Conservation (phyloP, 345 rosid genomes). For the Salix arbutifolia region DNA sequence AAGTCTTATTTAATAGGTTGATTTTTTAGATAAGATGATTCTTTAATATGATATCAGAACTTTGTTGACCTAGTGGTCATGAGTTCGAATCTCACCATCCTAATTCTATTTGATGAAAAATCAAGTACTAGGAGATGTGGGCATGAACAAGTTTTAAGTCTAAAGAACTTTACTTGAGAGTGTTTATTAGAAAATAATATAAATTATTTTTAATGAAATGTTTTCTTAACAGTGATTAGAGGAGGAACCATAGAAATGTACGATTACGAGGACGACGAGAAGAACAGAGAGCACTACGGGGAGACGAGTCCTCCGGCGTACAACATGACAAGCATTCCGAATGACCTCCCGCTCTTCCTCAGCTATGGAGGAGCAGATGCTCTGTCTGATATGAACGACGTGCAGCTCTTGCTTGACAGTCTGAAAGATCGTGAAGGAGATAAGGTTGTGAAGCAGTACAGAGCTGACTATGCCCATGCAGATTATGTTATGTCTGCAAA, state of each 20-base stretch:
- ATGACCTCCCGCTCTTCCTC: slow-evolving; percentile 42
- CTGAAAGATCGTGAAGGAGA: slow-evolving; percentile 35
- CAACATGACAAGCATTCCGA: slow-evolving; percentile 45
- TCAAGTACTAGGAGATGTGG: too few relatives aligned
- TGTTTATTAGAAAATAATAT: too few relatives aligned
- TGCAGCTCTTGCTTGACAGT: slow-evolving; percentile 31
- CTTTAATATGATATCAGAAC: too few relatives aligned
- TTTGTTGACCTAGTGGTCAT: too few relatives aligned
- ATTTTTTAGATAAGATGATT: too few relatives aligned
- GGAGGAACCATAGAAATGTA: slow-evolving; percentile 40
- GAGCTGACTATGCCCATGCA: slow-evolving; percentile 37
- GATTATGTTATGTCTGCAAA: slow-evolving; percentile 45
- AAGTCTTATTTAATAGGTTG: accelerated
- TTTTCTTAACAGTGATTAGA: slow-evolving; percentile 20
- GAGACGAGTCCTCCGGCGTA: slow-evolving; percentile 36
- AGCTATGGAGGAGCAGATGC: slow-evolving; percentile 48
- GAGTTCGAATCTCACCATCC: too few relatives aligned
- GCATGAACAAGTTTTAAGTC: too few relatives aligned
- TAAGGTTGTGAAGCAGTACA: slow-evolving; percentile 33
- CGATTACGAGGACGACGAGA: slow-evolving; percentile 30
- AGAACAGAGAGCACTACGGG: slow-evolving; percentile 43
- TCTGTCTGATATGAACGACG: slow-evolving; percentile 38
- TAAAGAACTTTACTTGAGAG: too few relatives aligned
- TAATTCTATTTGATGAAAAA: too few relatives aligned
- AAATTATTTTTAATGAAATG: too few relatives aligned